Base-by-base conservation (phyloP, 139 green algal genomes). In the Chlorella sp. region DNA sequence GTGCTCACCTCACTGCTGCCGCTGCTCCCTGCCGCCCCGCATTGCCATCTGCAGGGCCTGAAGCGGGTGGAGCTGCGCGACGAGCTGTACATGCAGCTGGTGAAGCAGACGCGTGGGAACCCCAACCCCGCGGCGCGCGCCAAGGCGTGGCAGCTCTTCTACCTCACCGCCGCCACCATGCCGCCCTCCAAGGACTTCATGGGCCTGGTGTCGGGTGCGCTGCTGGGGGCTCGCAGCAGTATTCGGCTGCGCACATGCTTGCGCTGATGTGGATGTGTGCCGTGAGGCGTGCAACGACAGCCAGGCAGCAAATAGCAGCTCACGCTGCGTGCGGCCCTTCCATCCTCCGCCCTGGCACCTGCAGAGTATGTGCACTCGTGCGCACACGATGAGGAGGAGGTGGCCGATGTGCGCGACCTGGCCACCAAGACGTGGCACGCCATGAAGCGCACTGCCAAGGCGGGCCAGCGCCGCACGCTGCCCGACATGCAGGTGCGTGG, bases 41-140 rank as follows among this genome's bases (percentile, higher is more conserved):
- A 3, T 15, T 2, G 2, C 12, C 15, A 15, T 15, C 51, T 51
- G 15, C 51, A 60, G 51, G 94, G 91, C 25, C 83, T 98, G 23
- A 97, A 98, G 86, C 88, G 94, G 5, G 84, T 92, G 13, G 97
- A 99, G 91, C 93, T 99, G 36, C 92, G 93, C 18, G 97, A 99
- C 82, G 97, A 99, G 93, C 88, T 99, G 57, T 97, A 90, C 81
- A 87, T 93, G 87, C 92, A 96, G 90, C 91, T 99, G 25, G 75
- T 98, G 12, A 98, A 98, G 90, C 96, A 99, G 90, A 98, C 95
- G 51, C 92, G 96, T 25, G 90, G 94, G 81, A 98, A 97, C 88
- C 91, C 92, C 17, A 88, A 75, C 62, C 32, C 87, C 9, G 26
- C 67, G 4, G 87, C 88, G 4, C 83, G 85, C 6, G 39, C 87